Conservation (phyloP, 2,329 filamentous ascomycete species). For the Ophiostoma himal-ulmi region DNA sequence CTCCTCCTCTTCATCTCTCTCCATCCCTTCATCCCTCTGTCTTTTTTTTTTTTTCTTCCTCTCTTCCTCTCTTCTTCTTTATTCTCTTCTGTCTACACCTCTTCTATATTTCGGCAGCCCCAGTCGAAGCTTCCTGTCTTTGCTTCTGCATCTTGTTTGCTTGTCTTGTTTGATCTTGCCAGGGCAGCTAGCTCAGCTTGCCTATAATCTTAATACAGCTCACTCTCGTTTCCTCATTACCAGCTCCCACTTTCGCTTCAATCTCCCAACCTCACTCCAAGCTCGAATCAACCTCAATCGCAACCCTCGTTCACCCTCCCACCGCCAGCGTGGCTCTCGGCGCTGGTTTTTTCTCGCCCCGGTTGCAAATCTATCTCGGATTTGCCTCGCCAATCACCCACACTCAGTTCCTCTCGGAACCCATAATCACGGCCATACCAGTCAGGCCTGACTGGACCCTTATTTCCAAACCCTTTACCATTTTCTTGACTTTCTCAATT, state of each 20-base stretch:
- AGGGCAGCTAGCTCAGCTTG: background rate
- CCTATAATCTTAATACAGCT: conserved; percentile 12
- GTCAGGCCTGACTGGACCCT: conserved; percentile 25
- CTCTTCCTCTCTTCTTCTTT: background rate
- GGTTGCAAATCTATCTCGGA: background rate
- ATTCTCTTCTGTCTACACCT: background rate
- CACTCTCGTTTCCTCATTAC: background rate
- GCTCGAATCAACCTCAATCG: background rate
- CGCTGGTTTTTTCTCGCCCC: background rate
- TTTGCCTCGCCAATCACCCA: background rate
- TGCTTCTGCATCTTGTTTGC: background rate
- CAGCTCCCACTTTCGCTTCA: background rate
- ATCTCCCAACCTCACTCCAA: background rate
- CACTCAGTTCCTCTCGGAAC: background rate
- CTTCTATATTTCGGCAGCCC: background rate
- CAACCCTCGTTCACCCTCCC: background rate
- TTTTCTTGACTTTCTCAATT: background rate
- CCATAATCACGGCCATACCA: conserved; percentile 19
- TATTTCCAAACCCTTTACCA: background rate
- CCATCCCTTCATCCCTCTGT: background rate
- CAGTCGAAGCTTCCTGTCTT: background rate
- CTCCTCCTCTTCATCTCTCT: conserved; percentile 1
- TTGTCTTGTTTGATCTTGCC: background rate
- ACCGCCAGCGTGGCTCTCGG: background rate
- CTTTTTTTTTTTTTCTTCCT: background rate